Conservation (phyloP, 257 asterid species). For the Mentha longifolia region DNA sequence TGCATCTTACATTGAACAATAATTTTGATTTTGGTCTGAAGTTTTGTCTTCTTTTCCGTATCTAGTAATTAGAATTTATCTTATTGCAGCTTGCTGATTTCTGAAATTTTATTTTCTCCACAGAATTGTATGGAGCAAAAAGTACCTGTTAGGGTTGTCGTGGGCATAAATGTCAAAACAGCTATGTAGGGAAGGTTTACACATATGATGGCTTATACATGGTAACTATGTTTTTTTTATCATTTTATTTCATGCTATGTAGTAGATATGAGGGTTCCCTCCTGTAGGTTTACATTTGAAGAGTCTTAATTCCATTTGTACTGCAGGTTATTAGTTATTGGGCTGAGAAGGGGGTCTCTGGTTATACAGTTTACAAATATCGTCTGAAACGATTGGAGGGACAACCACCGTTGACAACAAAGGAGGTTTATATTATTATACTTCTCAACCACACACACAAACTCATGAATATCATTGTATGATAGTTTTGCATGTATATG, state of each 20-base stretch:
- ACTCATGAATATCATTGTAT: neutral
- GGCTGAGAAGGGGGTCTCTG: slow-evolving; percentile 90
- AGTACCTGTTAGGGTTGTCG: slow-evolving; percentile 82
- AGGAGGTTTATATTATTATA: slow-evolving; percentile 53
- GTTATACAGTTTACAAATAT: slow-evolving; percentile 79
- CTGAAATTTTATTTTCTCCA: slow-evolving; percentile 12
- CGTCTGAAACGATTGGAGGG: slow-evolving; percentile 73
- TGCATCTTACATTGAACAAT: neutral
- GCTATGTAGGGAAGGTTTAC: slow-evolving; percentile 88
- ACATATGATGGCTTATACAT: slow-evolving; percentile 90
- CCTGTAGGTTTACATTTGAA: neutral
- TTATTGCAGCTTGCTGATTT: slow-evolving; percentile 17
- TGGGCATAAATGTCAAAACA: slow-evolving; percentile 72
- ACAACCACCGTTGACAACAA: slow-evolving; percentile 78
- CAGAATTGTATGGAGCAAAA: slow-evolving; percentile 75
- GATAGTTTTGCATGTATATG: neutral
- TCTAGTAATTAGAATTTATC: neutral
- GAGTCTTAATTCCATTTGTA: slow-evolving; percentile 23
- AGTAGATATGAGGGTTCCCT: neutral
- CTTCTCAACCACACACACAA: neutral
- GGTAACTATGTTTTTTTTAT: slow-evolving; percentile 50
- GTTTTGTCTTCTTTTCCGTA: neutral
- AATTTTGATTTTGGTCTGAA: neutral
- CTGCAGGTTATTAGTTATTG: slow-evolving; percentile 73
- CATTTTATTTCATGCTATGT: too few relatives aligned